phyloP scores from a whole-genome alignment of 2,329 filamentous ascomycete genomes.

The Rutstroemia sp. region DNA sequence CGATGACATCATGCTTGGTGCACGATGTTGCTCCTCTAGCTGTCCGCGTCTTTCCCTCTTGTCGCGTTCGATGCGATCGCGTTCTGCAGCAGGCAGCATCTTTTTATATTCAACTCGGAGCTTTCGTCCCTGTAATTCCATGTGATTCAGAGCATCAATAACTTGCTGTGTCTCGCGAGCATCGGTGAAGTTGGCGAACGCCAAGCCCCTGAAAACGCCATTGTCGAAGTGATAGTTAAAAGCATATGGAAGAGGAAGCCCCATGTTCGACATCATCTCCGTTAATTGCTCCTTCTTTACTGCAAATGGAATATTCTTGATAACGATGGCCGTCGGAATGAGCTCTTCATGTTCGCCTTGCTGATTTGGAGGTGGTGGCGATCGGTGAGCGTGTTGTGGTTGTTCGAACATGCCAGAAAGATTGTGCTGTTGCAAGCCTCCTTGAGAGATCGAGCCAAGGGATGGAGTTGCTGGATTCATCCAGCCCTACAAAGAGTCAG shows the following conservation, averaged over 20 bases:
- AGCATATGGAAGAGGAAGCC: constrained; percentile 88
- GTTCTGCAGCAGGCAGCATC: constrained; percentile 91
- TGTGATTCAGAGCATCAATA: constrained; percentile 90
- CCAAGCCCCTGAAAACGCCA: constrained; percentile 89
- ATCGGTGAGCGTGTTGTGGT: constrained; percentile 16
- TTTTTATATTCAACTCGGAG: constrained; percentile 98
- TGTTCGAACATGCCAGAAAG: constrained; percentile 21
- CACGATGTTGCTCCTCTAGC: constrained; percentile 92
- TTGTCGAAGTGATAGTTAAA: constrained; percentile 99
- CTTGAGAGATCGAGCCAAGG: constrained; percentile 21
- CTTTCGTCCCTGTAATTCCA: constrained; percentile 91
- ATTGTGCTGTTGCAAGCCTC: constrained; percentile 9
- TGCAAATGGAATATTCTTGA: constrained; percentile 99
- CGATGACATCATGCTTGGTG: constrained; percentile 34
- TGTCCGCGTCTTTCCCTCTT: constrained; percentile 95
- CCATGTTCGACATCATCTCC: constrained; percentile 87
- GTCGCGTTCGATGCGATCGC: constrained; percentile 92
- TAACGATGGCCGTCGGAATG: constrained; percentile 96
- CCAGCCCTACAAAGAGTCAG: constrained; percentile 1
- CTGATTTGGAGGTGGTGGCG: constrained; percentile 18
- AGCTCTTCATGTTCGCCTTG: constrained; percentile 58
- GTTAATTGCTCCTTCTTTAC: constrained; percentile 96
- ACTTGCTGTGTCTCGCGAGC: constrained; percentile 88
- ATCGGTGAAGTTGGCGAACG: constrained; percentile 97
- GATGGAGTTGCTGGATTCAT: constrained; percentile 49